Base-by-base conservation (phyloP, 257 asterid species). In the Ligustrum vulgare region DNA sequence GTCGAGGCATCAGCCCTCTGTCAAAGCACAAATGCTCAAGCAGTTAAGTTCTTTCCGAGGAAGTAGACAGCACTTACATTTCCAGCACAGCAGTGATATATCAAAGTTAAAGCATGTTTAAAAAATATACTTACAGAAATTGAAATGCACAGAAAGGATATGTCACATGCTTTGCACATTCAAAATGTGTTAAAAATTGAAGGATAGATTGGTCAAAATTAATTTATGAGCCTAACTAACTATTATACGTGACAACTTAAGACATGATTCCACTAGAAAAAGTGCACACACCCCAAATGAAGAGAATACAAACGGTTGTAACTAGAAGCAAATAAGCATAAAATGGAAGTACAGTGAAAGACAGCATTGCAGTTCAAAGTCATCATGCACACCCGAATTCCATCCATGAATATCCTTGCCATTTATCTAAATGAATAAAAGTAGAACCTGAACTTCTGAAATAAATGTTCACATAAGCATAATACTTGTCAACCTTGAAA, bases 1-100 rank as follows among this genome's bases (percentile, higher is more conserved):
- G 97, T 92, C 31, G 97, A 93, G 34, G 98, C 98, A 87, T 93
- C 96, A 79, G 97, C 99, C 84, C 93, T 95, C 99, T 95, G 92
- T 83, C 65, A 78, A 85, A 79, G 76, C 45, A 77, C 54, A 74
- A 67, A n/a, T n/a, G 31, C 49, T 33, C 45, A 31, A n/a, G n/a
- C 28, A 68, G 71, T 63, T 41, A 75, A 72, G 41, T 71, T 71
- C 66, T 70, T 45, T 70, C 13, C 18, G 43, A 62, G 22, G 67
- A 11, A 63, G 65, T 15, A 47, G 31, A 71, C 0, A 7, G 3
- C 5, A 76, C 23, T 31, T 60, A 73, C 9, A 31, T 23, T 36
- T 65, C 37, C 25, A 63, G 13, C 18, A 23, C 35, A 73, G n/a
- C 60, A 62, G 62, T 22, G 35, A 10, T 20, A 12, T 28, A 43